Percentiles rank a stretch among this genome's conserved stretches.
phyloP scores from a whole-genome alignment of 805 yeast genomes.

The Nakazawaea ishiwadae region DNA sequence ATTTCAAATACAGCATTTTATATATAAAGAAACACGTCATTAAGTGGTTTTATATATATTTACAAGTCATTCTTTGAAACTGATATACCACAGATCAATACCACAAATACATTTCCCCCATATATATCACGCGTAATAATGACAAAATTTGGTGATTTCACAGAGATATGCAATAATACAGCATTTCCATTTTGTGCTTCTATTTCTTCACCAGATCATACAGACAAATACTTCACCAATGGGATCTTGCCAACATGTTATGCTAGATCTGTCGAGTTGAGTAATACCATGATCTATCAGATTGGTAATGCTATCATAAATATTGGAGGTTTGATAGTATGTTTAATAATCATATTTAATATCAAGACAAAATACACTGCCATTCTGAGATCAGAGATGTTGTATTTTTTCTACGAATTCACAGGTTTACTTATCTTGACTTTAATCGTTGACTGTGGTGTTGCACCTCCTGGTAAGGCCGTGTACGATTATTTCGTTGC shows the following conservation, averaged over 20 bases:
- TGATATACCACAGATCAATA: too few species aligned
- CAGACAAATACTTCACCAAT: slow-evolving; percentile 29
- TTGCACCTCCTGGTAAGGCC: slow-evolving; percentile 76
- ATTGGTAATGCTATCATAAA: slow-evolving; percentile 85
- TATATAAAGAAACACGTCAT: too few species aligned
- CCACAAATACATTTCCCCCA: neutral
- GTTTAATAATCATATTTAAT: slow-evolving; percentile 69
- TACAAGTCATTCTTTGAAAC: too few species aligned
- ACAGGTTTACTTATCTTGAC: slow-evolving; percentile 57
- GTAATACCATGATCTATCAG: slow-evolving; percentile 88
- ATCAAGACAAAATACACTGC: slow-evolving; percentile 88
- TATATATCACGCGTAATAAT: slow-evolving; percentile 23
- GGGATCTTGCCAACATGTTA: slow-evolving; percentile 80
- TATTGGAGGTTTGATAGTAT: slow-evolving; percentile 62
- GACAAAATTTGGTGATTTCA: slow-evolving; percentile 64
- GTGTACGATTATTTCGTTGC: slow-evolving; percentile 82
- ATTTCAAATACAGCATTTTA: too few species aligned
- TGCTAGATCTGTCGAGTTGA: slow-evolving; percentile 79
- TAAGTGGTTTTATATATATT: too few species aligned
- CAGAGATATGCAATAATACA: slow-evolving; percentile 55
- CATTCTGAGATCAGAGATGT: slow-evolving; percentile 85
- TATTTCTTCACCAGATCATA: slow-evolving; percentile 44
- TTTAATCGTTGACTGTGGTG: slow-evolving; percentile 87
- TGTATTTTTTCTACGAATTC: slow-evolving; percentile 61
- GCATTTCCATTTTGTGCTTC: slow-evolving; percentile 81